Evolutionary conservation across 1,284 basidiomycete species (phyloP).

Genomic region (Mycosarcoma maydis): DNA sequence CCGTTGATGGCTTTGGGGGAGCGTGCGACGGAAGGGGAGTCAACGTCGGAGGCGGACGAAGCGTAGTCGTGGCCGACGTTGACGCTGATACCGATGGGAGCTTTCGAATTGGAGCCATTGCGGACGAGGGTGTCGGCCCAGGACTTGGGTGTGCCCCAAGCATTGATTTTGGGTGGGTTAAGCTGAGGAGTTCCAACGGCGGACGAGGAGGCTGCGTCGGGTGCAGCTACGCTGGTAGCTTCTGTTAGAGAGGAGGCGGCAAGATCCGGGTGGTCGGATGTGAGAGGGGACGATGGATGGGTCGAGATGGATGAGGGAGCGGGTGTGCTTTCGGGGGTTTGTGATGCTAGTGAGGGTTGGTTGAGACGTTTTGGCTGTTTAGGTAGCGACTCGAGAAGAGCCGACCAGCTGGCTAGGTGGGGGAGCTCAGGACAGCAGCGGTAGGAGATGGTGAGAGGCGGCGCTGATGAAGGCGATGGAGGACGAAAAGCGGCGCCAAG

Average conservation of each 20-base stretch:
- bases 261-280: conserved; percentile 32
- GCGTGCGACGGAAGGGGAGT: conserved; percentile 20
- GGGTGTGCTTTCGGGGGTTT: conserved; percentile 21
- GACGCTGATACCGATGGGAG: conserved; percentile 44
- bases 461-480: conserved; percentile 39
- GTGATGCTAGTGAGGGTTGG: conserved; percentile 3
- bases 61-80: conserved; percentile 21
- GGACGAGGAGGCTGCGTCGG: conserved; percentile 16
- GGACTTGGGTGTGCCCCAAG: conserved; percentile 41
- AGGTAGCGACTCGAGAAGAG: conserved; percentile 27
- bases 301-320: conserved; percentile 42
- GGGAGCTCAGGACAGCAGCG: conserved; percentile 26
- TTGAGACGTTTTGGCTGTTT: conserved; percentile 3
- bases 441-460: conserved; percentile 49
- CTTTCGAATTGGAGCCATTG: conserved; percentile 18
- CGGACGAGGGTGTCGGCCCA: conserved; percentile 41
- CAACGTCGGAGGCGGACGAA: conserved; percentile 15
- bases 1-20: conserved; percentile 30
- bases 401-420: conserved; percentile 23
- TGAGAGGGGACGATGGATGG: conserved; percentile 31
- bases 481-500: conserved; percentile 32
- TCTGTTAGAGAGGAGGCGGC: conserved; percentile 42
- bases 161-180: conserved; percentile 21
- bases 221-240: conserved; percentile 32
- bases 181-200: conserved; percentile 20